phyloP scores from a whole-genome alignment of 2,329 filamentous ascomycete genomes.

The Trichoderma polysporum region DNA sequence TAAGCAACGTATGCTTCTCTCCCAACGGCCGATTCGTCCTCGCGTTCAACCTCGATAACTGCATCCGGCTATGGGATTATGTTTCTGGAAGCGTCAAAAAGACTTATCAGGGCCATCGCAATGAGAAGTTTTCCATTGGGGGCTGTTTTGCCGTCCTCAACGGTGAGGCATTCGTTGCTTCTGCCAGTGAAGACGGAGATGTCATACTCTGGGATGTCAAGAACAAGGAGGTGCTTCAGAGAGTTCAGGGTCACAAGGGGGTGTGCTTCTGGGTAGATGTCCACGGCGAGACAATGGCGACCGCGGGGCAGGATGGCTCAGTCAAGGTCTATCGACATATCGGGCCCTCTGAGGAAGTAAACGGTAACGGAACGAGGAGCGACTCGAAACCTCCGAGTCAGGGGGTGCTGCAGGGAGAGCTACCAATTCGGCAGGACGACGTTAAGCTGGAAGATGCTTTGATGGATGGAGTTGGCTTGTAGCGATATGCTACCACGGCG shows the following conservation, averaged over 20 bases:
- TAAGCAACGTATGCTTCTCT: slow-evolving; percentile 85
- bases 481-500: too few relatives aligned
- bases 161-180: slow-evolving; percentile 63
- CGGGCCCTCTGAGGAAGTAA: slow-evolving; percentile 21
- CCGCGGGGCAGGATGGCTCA: slow-evolving; percentile 54
- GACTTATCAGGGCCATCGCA: slow-evolving; percentile 92
- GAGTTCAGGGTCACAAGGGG: slow-evolving; percentile 51
- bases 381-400: slow-evolving; percentile 41
- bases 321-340: slow-evolving; percentile 50
- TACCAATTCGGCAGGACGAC: slow-evolving; percentile 40
- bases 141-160: slow-evolving; percentile 71
- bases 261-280: slow-evolving; percentile 68
- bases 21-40: slow-evolving; percentile 93
- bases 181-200: slow-evolving; percentile 83
- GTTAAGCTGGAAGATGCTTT: slow-evolving; percentile 38
- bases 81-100: slow-evolving; percentile 88
- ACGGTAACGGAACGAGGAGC: slow-evolving; percentile 22
- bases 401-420: slow-evolving; percentile 59
- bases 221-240: slow-evolving; percentile 79
- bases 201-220: slow-evolving; percentile 89
- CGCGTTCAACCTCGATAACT: slow-evolving; percentile 87
- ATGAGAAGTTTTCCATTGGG: slow-evolving; percentile 79
- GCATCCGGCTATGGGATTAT: slow-evolving; percentile 92
- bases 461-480: not conserved
- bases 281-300: slow-evolving; percentile 55